Evolutionary conservation across 2,329 filamentous ascomycete genomes (phyloP).

Genomic region (Plectosphaerella plurivora): DNA sequence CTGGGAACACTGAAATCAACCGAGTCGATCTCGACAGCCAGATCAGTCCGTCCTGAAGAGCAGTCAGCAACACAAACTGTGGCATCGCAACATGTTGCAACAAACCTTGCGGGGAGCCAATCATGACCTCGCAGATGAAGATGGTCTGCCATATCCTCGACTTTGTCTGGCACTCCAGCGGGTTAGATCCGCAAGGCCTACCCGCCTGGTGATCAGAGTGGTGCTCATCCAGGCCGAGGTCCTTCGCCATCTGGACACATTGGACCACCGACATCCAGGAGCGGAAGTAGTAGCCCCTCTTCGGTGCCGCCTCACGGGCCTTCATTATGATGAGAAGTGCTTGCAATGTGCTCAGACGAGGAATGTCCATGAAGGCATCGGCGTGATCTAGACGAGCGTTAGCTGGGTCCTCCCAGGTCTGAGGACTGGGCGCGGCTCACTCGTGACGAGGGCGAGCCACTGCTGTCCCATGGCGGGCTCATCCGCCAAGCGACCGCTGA

Average conservation of each 20-base stretch:
- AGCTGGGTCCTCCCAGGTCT: not conserved
- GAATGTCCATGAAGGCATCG: constrained; percentile 89
- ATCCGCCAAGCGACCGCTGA: constrained; percentile 77
- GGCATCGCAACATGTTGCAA: not conserved
- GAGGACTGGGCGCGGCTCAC: constrained; percentile 38
- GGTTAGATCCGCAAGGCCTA: constrained; percentile 61
- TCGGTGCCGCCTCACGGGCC: constrained; percentile 85
- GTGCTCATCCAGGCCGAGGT: constrained; percentile 85
- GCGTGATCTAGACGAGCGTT: constrained; percentile 62
- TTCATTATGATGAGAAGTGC: constrained; percentile 84
- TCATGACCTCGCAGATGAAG: constrained; percentile 84
- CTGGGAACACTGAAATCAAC: constrained; percentile 69
- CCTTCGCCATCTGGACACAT: constrained; percentile 88
- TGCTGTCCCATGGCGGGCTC: constrained; percentile 81
- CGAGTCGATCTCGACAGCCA: constrained; percentile 68
- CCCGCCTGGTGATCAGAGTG: constrained; percentile 72
- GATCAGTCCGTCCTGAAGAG: constrained; percentile 67
- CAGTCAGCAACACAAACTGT: not conserved
- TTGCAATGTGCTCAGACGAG: constrained; percentile 86
- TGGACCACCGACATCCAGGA: constrained; percentile 97
- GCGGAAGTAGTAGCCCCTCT: constrained; percentile 91
- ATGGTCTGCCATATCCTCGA: constrained; percentile 88
- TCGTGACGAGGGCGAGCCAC: constrained; percentile 86
- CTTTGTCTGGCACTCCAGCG: constrained; percentile 76
- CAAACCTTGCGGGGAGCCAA: constrained; percentile 86